Base-by-base conservation (phyloP, 768 basidiomycete genomes). In the Ramaria rubella region DNA sequence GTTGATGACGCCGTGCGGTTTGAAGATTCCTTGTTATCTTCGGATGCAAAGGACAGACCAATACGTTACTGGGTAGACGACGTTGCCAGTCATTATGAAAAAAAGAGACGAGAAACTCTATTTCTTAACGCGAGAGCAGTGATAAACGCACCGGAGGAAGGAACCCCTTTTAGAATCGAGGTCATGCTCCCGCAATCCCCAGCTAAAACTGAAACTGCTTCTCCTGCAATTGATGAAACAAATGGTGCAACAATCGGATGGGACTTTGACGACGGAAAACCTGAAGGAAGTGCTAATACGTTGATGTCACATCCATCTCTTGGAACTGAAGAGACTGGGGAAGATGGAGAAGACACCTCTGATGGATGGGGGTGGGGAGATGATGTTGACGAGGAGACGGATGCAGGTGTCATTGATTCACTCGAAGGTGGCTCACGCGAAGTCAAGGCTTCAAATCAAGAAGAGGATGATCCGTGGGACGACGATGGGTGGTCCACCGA, bases 11-110 rank as follows among this genome's bases (percentile, higher is more conserved):
- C 86, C 5, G 81, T 87, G 4, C 66, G 70, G 2, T 86, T 93
- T 42, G 93, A 95, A 71, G 71, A 75, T 11, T 69, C 72, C 33
- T 78, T 79, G 50, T 63, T 87, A 15, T 63, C 78, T 14, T 67
- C 67, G 14, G 61, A 85, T 57, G 71, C 87, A 15, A 69, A 70
- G 5, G 81, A 84, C 44, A 72, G 72, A 24, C 71, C 82, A 6
- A 79, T 94, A 55, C 78, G 80, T 63, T 63, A 69, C 5, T 95
- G 93, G 89, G 79, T 78, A 3, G 77, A 84, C 49, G 78, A 81
- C 4, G 76, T 90, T 11, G 78, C 81, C 17, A 70, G 75, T 2
- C 88, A 91, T 68, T 95, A 93, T 67, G 92, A 93, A 67, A 81
- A 82, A 58, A 81, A 85, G 62, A 70, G 91, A 62, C 77, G 92